Evolutionary conservation across 371 early-diverging fungal species (phyloP).

Genomic region (Entomophthora muscae): DNA sequence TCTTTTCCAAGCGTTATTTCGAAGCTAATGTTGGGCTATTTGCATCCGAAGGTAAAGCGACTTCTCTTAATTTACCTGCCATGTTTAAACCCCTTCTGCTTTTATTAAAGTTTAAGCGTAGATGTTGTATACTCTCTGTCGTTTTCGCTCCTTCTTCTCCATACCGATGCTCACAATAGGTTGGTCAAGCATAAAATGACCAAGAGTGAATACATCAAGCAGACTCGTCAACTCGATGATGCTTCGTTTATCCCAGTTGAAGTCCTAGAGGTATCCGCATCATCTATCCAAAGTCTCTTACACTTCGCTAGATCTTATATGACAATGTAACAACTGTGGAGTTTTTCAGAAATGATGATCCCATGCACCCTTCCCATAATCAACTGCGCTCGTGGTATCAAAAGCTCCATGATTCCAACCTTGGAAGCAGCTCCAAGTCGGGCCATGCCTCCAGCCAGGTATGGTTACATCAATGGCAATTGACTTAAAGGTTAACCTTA

Average conservation of each 20-base stretch:
- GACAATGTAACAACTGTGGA: conserved; percentile 47
- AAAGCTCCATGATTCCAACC: background rate
- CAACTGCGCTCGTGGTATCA: background rate
- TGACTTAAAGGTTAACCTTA: background rate
- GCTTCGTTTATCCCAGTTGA: conserved; percentile 45
- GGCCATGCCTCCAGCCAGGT: conserved; percentile 3
- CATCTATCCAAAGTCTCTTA: background rate
- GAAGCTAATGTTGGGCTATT: conserved; percentile 48
- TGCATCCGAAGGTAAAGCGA: conserved; percentile 28
- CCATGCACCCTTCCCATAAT: background rate
- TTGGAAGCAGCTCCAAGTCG: background rate
- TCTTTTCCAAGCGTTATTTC: conserved; percentile 65
- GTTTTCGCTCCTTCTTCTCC: conserved; percentile 71
- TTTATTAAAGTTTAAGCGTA: too few relatives aligned
- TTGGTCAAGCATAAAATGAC: conserved; percentile 67
- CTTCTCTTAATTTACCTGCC: background rate
- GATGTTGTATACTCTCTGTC: conserved; percentile 64
- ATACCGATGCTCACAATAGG: conserved; percentile 86
- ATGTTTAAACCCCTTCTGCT: background rate
- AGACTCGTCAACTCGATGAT: conserved; percentile 42
- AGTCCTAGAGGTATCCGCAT: conserved; percentile 33
- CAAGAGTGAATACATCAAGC: conserved; percentile 60
- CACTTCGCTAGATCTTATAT: conserved; percentile 29
- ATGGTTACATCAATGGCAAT: background rate
- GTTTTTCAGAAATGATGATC: conserved; percentile 21